Percentiles rank a stretch among this genome's conserved stretches.
phyloP scores from a whole-genome alignment of 2,329 filamentous ascomycete genomes.

The Sporothrix schenckii region DNA sequence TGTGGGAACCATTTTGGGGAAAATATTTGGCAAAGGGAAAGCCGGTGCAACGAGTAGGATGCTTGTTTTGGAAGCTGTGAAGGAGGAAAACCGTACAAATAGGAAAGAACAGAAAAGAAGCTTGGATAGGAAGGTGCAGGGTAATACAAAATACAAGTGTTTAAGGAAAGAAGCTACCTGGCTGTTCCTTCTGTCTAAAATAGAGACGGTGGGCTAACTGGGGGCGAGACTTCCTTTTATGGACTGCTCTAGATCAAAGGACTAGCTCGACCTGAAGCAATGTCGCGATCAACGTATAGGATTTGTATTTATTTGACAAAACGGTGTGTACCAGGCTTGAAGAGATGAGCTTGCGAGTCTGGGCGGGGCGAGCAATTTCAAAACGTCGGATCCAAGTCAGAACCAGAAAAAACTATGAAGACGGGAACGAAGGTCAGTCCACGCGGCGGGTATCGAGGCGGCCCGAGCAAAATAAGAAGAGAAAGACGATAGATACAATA shows the following conservation, averaged over 20 bases:
- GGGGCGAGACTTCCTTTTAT: conserved; percentile 18
- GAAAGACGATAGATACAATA: not conserved
- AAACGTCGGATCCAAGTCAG: conserved; percentile 21
- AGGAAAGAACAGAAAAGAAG: not conserved
- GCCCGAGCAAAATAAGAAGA: not conserved
- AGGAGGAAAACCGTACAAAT: not conserved
- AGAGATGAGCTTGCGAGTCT: conserved; percentile 3
- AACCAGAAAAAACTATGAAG: conserved; percentile 6
- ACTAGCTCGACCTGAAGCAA: not conserved
- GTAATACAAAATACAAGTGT: conserved; percentile 9
- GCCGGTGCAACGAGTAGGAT: not conserved
- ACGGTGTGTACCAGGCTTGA: not conserved
- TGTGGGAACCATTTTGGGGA: conserved; percentile 51
- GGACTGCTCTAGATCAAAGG: not conserved
- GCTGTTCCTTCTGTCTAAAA: conserved; percentile 20
- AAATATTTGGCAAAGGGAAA: not conserved
- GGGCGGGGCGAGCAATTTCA: conserved; percentile 16
- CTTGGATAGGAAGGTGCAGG: not conserved
- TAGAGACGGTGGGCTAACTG: not conserved
- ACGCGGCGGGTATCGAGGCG: not conserved
- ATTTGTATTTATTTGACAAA: conserved; percentile 11
- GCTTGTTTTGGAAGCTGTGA: not conserved
- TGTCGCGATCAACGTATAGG: conserved; percentile 19
- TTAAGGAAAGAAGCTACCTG: conserved; percentile 5
- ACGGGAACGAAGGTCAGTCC: not conserved